Conservation (phyloP, 2,329 filamentous ascomycete species). For the Magnaporthales sp. region DNA sequence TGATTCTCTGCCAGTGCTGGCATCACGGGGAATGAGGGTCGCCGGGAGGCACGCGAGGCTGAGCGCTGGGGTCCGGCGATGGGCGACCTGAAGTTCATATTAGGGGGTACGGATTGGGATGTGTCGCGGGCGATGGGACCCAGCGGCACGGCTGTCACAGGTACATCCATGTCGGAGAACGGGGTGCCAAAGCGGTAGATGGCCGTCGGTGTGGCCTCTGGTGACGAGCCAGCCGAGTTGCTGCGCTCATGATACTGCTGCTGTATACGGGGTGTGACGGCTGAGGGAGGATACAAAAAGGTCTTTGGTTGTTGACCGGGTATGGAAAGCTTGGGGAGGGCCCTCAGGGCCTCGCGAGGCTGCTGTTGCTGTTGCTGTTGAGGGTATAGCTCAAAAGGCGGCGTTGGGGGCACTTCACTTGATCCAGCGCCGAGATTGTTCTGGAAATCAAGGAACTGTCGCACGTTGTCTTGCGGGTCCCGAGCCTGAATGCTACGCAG, state of each 20-base stretch:
- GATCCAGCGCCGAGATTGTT: constrained; percentile 37
- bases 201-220: constrained; percentile 49
- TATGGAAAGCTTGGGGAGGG: constrained; percentile 55
- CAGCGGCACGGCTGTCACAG: constrained; percentile 62
- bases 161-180: constrained; percentile 84
- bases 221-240: constrained; percentile 25
- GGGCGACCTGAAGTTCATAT: constrained; percentile 69
- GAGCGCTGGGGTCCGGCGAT: constrained; percentile 31
- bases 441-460: constrained; percentile 85
- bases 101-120: constrained; percentile 86
- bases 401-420: constrained; percentile 57
- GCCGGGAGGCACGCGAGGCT: constrained; percentile 50
- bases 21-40: constrained; percentile 60
- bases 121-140: constrained; percentile 68
- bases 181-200: constrained; percentile 77
- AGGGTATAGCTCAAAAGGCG: constrained; percentile 58
- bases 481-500: constrained; percentile 61
- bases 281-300: constrained; percentile 1
- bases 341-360: constrained; percentile 46
- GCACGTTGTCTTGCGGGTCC: constrained; percentile 87
- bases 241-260: constrained; percentile 11
- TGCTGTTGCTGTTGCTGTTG: constrained; percentile 14
- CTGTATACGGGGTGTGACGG: constrained; percentile 7
- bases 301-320: constrained; percentile 28
- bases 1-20: constrained; percentile 61